Percentiles rank a stretch among this genome's conserved stretches.
Evolutionary conservation across 2,329 filamentous ascomycete genomes (phyloP).

Genomic region (Fusarium oxysporum): DNA sequence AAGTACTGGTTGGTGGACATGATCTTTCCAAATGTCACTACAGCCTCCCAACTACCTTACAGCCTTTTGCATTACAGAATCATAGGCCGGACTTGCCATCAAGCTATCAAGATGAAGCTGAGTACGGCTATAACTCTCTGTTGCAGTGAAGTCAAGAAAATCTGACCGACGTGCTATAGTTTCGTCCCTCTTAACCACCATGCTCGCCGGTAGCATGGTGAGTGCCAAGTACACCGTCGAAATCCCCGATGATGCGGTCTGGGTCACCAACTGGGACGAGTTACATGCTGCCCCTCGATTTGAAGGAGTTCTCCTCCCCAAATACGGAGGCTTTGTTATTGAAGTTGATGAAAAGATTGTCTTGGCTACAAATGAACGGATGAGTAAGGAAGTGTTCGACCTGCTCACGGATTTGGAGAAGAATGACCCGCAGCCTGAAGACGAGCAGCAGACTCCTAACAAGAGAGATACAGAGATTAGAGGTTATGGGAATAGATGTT

Average conservation of each 20-base stretch:
- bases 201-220: rapidly evolving
- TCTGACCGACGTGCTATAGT: rapidly evolving
- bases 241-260: rapidly evolving
- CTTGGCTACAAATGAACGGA: rapidly evolving
- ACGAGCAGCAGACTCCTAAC: rapidly evolving
- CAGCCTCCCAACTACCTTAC: rapidly evolving
- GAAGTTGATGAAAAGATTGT: not conserved
- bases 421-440: rapidly evolving
- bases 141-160: rapidly evolving
- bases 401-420: not conserved
- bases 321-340: not conserved
- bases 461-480: rapidly evolving
- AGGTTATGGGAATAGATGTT: not conserved
- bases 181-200: rapidly evolving
- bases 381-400: rapidly evolving
- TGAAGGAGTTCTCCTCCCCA: not conserved
- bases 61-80: not conserved
- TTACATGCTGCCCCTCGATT: not conserved
- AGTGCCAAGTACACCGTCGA: rapidly evolving
- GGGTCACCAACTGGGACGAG: not conserved
- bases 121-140: rapidly evolving
- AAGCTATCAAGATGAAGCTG: not conserved
- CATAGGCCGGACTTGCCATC: not conserved
- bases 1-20: not conserved
- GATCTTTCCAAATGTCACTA: rapidly evolving